Percentiles rank a stretch among this genome's conserved stretches.
phyloP scores from a whole-genome alignment of 805 yeast species.

The Saturnispora saitoi region DNA sequence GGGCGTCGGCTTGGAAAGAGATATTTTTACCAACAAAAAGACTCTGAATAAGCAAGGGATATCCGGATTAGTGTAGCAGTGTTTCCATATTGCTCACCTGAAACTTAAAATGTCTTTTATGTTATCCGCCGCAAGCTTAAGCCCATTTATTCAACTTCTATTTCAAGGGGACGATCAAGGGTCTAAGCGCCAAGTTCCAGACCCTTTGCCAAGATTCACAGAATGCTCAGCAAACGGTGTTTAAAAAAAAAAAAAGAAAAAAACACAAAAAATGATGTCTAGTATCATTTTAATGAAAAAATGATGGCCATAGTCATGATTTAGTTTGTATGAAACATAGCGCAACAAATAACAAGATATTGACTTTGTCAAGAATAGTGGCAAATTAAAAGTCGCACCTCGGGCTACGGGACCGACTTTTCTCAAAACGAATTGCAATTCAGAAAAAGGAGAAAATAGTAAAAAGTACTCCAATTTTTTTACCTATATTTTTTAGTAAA shows the following conservation, averaged over 20 bases:
- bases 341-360: not conserved
- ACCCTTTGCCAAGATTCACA: constrained; percentile 5
- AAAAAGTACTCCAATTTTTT: no score
- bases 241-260: not conserved
- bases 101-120: no score
- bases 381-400: not conserved
- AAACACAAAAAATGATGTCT: not conserved
- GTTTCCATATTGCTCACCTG: no score
- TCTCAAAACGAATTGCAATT: no score
- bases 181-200: constrained; percentile 3
- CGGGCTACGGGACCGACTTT: not conserved
- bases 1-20: not conserved
- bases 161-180: not conserved
- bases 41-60: no score
- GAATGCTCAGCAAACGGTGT: not conserved
- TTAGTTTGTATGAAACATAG: not conserved
- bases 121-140: no score
- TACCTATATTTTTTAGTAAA: no score
- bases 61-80: no score
- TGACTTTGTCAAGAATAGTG: no score
- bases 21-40: no score
- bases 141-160: not conserved
- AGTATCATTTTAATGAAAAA: not conserved
- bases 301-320: not conserved
- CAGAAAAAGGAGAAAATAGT: not conserved